phyloP scores from a whole-genome alignment of 78 protist genomes.

The Dictyostelium discoideum region DNA sequence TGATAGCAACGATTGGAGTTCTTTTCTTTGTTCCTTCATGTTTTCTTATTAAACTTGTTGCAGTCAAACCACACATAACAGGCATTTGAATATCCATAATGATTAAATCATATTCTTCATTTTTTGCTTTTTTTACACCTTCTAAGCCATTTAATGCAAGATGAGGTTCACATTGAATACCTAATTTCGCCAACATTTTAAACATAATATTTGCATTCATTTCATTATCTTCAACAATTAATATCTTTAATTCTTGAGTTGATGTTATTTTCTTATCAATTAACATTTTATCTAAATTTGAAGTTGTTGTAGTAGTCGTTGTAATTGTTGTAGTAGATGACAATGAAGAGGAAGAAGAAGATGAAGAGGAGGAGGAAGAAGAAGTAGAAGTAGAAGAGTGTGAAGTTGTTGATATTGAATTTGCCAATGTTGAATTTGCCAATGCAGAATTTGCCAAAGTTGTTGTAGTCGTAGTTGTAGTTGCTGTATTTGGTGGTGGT shows the following conservation, averaged over 20 bases:
- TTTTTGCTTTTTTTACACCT: constrained; percentile 44
- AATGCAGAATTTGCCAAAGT: background rate
- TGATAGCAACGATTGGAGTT: constrained; percentile 51
- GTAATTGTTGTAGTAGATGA: background rate
- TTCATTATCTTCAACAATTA: constrained; percentile 61
- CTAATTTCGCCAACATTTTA: constrained; percentile 47
- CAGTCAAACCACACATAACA: constrained; percentile 77
- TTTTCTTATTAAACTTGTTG: constrained; percentile 35
- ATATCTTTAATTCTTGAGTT: background rate
- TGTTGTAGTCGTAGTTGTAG: background rate
- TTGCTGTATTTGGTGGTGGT: background rate
- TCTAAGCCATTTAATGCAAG: constrained; percentile 64
- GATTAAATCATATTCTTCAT: constrained; percentile 26
- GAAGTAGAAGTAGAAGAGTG: background rate
- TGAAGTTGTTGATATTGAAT: background rate
- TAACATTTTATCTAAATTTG: background rate
- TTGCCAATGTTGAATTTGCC: background rate
- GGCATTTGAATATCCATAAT: constrained; percentile 83
- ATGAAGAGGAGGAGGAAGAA: background rate
- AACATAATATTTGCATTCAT: constrained; percentile 41
- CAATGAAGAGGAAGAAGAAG: background rate
- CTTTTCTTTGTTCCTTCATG: constrained; percentile 13
- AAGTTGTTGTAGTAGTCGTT: background rate
- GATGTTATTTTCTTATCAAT: background rate
- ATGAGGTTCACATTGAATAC: constrained; percentile 3